A percentile compares a stretch with the other conserved stretches of the same genome.
Conservation (phyloP, 441 rosid species). For the Gossypium aridum region DNA sequence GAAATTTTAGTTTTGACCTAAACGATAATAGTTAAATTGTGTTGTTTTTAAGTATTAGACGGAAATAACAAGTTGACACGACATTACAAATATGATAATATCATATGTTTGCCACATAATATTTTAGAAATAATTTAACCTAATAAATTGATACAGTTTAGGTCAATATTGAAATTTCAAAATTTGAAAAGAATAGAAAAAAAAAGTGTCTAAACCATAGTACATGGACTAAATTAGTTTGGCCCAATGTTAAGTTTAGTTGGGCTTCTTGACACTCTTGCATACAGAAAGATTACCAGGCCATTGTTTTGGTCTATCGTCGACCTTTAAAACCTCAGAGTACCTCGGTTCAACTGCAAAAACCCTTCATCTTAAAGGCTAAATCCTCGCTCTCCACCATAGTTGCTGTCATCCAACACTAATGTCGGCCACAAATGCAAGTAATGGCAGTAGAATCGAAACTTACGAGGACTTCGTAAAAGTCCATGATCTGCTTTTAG, state of each 20-base stretch:
- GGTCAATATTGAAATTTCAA: no score
- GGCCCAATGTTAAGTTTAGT: neutral
- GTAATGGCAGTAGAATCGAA: conserved; percentile 20
- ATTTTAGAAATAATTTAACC: no score
- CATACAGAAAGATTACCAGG: neutral
- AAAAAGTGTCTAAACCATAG: no score
- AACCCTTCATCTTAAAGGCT: neutral
- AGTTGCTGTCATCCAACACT: neutral
- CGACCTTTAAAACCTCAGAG: neutral
- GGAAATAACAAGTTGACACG: no score
- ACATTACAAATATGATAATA: no score
- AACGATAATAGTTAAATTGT: no score
- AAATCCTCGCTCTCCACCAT: neutral
- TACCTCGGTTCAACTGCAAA: neutral
- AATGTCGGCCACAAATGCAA: neutral
- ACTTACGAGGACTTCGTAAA: conserved; percentile 70
- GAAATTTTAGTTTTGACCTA: no score
- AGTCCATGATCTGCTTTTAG: conserved; percentile 70
- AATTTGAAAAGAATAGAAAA: no score
- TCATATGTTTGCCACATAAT: no score
- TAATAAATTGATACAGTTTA: no score
- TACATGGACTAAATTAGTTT: no score
- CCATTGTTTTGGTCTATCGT: neutral
- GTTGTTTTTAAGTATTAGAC: no score
- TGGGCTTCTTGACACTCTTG: neutral